Evolutionary conservation across 306 rosid genomes (phyloP), one percentile per base, ranked within the genome.

Genomic region (Vigna angularis): DNA sequence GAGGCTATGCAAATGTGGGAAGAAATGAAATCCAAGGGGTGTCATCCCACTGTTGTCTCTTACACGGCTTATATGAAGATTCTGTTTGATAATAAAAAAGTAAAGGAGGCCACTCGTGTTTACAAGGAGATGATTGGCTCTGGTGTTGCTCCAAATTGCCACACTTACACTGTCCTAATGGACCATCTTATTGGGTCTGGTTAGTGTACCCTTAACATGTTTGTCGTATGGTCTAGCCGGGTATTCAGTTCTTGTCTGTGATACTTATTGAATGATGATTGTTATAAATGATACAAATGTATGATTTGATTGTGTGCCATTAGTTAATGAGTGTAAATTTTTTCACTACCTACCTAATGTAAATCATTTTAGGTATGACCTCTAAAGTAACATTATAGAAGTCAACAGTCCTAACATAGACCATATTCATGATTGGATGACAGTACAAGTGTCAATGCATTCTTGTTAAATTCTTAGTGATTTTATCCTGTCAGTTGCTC

Each of bases 121-220:
- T 93, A 88, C 86, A 88, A 81, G 85, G 93, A 93, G 80, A 90
- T 93, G 96, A 85, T 89, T 79, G 82, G 24, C 20, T 80, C 78
- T 62, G 90, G 89, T 50, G 85, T 71, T 47, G 47, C 88, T 77
- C 97, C 94, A 6, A 93, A 76, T 89, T 88, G 93, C 66, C 76
- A 84, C 79, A 91, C 98, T 64, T 93, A 89, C 83, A 93, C 97
- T 4, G 40, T 93, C 69, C 80, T 93, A 8, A 93, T 93, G 97
- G 92, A 83, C 58, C 72, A 87, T 76, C 97, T 93, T 11, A 74
- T 91, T 76, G 87, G 77, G 7, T 85, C 90, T 63, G 98, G 97
- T 91, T 78, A 87, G 91, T 85, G 18, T 74, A 53, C 59, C 68
- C 56, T 78, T 70, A 52, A 71, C 57, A 44, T 85, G 87, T 90